Conservation (phyloP, 768 basidiomycete species). For the Cyclocybe cylindracea region DNA sequence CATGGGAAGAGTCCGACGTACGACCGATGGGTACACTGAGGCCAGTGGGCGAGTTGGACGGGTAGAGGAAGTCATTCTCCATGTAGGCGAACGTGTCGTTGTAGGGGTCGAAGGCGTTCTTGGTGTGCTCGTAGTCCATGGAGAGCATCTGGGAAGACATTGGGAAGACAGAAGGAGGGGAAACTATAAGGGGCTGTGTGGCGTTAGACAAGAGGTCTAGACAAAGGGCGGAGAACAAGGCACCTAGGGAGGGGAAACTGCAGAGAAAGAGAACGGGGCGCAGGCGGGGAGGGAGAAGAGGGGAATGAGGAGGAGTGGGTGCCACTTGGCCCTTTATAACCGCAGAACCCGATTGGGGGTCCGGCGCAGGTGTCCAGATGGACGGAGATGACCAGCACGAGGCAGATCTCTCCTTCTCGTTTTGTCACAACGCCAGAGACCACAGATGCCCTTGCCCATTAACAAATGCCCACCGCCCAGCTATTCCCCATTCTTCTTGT, state of each 20-base stretch:
- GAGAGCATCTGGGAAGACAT: conserved; percentile 31
- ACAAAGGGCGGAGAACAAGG: conserved; percentile 12
- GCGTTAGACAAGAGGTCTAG: conserved; percentile 16
- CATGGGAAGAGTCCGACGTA: conserved; percentile 37
- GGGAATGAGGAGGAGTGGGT: conserved; percentile 27
- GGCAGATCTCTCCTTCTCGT: background rate
- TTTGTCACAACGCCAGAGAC: conserved; percentile 2
- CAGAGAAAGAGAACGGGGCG: conserved; percentile 38
- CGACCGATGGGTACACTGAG: conserved; percentile 68
- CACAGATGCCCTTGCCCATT: too few relatives aligned
- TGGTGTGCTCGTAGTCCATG: conserved; percentile 49
- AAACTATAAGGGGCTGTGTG: conserved; percentile 23
- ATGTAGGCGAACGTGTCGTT: conserved; percentile 54
- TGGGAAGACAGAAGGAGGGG: conserved; percentile 29
- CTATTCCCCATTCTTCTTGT: too few relatives aligned
- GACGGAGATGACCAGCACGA: too few relatives aligned
- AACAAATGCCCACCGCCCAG: too few relatives aligned
- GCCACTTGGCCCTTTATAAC: conserved; percentile 4
- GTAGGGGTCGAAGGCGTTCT: conserved; percentile 39
- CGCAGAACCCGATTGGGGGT: too few relatives aligned
- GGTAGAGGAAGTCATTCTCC: conserved; percentile 68
- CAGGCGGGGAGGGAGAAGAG: conserved; percentile 28
- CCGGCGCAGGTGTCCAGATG: too few relatives aligned
- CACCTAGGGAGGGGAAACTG: conserved; percentile 29
- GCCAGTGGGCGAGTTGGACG: conserved; percentile 49